Evolutionary conservation across 805 yeast species (phyloP).

Genomic region (Kuraishia ogatae): DNA sequence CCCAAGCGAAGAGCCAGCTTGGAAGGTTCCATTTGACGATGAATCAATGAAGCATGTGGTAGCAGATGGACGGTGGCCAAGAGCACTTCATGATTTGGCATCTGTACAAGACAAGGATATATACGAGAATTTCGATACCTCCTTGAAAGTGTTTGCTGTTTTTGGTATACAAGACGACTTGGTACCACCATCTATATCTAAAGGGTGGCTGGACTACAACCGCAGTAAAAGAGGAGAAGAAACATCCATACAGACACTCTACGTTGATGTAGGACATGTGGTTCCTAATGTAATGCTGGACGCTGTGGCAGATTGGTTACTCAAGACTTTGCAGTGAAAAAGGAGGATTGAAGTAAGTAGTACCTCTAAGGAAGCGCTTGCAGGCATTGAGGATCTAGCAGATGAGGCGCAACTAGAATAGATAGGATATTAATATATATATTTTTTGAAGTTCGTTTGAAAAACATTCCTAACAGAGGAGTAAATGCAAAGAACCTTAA

Average conservation of each 20-base stretch:
- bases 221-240: conserved; percentile 4
- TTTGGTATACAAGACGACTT: conserved; percentile 6
- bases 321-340: background rate
- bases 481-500: no score
- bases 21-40: background rate
- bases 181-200: conserved; percentile 6
- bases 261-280: conserved; percentile 5
- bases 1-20: background rate
- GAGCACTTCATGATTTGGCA: conserved; percentile 6
- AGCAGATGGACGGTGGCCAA: conserved; percentile 7
- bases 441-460: no score
- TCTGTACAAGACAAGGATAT: conserved; percentile 7
- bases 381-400: background rate
- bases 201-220: conserved; percentile 6
- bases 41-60: background rate
- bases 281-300: conserved; percentile 6
- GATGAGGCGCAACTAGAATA: no score
- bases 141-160: conserved; percentile 8
- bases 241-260: conserved; percentile 3
- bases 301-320: conserved; percentile 4
- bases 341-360: background rate
- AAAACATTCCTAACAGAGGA: no score
- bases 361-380: background rate
- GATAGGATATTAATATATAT: no score
- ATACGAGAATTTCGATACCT: conserved; percentile 8